phyloP scores from a whole-genome alignment of 345 rosid species.

The Arabidopsis suecica region DNA sequence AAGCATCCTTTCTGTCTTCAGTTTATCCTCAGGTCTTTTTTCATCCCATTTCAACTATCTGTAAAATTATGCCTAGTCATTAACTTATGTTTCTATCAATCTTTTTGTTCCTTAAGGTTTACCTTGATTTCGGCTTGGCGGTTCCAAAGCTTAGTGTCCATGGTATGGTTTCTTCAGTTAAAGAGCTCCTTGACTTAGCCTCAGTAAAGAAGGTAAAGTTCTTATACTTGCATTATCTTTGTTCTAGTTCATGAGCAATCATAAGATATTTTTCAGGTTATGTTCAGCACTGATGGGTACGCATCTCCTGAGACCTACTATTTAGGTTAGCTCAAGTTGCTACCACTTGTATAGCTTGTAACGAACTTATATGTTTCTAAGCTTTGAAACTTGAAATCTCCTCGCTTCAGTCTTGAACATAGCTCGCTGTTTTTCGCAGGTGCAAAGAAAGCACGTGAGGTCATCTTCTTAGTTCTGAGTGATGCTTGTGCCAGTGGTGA shows the following conservation, averaged over 20 bases:
- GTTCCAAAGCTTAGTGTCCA: constrained; percentile 88
- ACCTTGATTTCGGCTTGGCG: constrained; percentile 95
- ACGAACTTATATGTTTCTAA: not conserved
- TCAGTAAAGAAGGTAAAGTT: constrained; percentile 75
- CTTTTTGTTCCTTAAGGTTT: constrained; percentile 56
- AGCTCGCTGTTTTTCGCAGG: constrained; percentile 52
- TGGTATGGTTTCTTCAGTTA: constrained; percentile 88
- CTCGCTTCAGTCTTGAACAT: constrained; percentile 17
- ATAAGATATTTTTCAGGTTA: constrained; percentile 66
- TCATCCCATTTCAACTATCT: constrained; percentile 5
- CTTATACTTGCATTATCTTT: not conserved
- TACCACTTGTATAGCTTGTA: not conserved
- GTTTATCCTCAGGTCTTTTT: constrained; percentile 75
- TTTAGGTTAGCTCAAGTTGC: constrained; percentile 64
- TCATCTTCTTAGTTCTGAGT: constrained; percentile 65
- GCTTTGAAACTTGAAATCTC: constrained; percentile 6
- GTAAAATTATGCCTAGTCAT: not conserved
- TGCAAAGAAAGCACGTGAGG: constrained; percentile 82
- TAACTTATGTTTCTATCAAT: constrained; percentile 13
- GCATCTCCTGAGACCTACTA: constrained; percentile 90
- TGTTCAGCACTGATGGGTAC: constrained; percentile 98
- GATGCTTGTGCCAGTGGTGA: constrained; percentile 80
- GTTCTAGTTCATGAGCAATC: constrained; percentile 24
- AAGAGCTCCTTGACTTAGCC: constrained; percentile 91
- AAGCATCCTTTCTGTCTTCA: constrained; percentile 89